Conservation (phyloP, 148 eudicot species). For the Persicaria tinctoria region DNA sequence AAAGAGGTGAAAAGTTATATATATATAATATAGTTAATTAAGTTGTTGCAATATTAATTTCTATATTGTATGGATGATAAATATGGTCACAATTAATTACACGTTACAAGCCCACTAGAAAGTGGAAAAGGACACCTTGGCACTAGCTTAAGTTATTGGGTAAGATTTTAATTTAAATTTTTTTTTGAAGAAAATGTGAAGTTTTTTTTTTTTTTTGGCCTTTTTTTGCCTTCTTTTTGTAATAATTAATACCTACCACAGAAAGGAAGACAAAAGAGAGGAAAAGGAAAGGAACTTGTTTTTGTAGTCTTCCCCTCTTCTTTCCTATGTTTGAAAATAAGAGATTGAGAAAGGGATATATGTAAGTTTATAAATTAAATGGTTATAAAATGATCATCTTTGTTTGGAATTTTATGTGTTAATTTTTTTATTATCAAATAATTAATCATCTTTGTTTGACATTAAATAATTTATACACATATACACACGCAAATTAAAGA, state of each 20-base stretch:
- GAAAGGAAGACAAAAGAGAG: neutral
- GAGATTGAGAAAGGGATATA: neutral
- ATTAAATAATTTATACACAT: too few relatives aligned
- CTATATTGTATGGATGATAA: neutral
- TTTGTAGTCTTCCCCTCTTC: neutral
- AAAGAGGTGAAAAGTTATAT: too few relatives aligned
- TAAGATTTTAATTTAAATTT: neutral
- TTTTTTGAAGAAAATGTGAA: neutral
- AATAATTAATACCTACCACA: neutral
- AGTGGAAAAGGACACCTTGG: neutral
- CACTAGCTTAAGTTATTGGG: neutral
- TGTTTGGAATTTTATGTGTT: too few relatives aligned
- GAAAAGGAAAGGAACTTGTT: neutral
- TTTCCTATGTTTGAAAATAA: neutral
- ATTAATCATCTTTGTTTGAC: too few relatives aligned
- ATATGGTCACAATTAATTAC: neutral
- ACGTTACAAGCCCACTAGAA: neutral
- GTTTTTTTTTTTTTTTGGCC: neutral
- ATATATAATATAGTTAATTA: too few relatives aligned
- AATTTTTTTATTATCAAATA: too few relatives aligned
- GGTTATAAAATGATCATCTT: too few relatives aligned
- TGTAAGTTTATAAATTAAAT: neutral
- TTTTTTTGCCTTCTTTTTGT: neutral
- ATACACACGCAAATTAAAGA: too few relatives aligned
- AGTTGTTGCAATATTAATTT: too few relatives aligned